Conservation (phyloP, 2,329 filamentous ascomycete genomes). For the Ceratocystis alfenasii region DNA sequence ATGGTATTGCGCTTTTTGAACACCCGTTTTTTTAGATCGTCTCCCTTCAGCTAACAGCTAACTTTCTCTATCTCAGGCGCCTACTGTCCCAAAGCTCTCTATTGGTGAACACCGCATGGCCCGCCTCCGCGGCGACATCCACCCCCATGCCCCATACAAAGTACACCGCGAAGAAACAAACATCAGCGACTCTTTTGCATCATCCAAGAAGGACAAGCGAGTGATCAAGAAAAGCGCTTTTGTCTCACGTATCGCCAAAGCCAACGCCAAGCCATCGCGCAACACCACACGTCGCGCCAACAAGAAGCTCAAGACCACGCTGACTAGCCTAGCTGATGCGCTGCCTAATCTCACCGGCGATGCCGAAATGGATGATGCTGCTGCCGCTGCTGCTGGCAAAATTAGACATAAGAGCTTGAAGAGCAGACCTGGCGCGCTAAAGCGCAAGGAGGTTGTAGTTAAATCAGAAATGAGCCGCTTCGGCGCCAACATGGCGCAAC, state of each 20-base stretch:
- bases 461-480: conserved; percentile 74
- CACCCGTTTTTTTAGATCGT: background rate
- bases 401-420: conserved; percentile 63
- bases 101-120: conserved; percentile 45
- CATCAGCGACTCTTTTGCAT: conserved; percentile 48
- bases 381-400: conserved; percentile 42
- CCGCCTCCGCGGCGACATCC: conserved; percentile 38
- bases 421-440: conserved; percentile 66
- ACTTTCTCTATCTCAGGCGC: conserved; percentile 22
- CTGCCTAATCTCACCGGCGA: conserved; percentile 49
- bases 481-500: conserved; percentile 65
- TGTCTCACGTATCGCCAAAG: conserved; percentile 61
- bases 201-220: conserved; percentile 73
- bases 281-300: conserved; percentile 44
- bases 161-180: conserved; percentile 41
- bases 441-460: conserved; percentile 70
- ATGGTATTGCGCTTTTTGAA: conserved; percentile 10
- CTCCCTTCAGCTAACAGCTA: background rate
- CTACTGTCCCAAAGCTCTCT: conserved; percentile 40
- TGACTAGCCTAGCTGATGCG: conserved; percentile 68
- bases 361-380: conserved; percentile 32
- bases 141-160: conserved; percentile 41
- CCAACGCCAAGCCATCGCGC: conserved; percentile 44
- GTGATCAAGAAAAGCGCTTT: conserved; percentile 71
- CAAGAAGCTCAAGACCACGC: conserved; percentile 66